Conservation (phyloP, 2,329 filamentous ascomycete species). For the Berkeleyomyces basicola region DNA sequence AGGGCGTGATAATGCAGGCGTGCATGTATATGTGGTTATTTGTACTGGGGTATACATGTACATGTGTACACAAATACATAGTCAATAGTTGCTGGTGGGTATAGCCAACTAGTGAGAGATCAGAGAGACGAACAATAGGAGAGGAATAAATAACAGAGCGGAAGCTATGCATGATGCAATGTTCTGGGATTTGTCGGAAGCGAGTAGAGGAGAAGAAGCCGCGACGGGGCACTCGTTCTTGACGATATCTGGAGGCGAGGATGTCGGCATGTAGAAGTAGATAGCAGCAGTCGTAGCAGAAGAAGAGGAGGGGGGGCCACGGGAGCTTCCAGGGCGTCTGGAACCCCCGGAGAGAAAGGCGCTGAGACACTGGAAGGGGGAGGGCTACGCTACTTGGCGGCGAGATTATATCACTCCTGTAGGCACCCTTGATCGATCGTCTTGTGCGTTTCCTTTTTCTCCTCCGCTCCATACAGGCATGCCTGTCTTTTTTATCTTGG, state of each 20-base stretch:
- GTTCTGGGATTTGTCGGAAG: too few species aligned
- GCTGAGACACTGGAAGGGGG: background rate
- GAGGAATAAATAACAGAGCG: too few species aligned
- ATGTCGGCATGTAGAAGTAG: too few species aligned
- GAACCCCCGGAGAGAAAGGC: background rate
- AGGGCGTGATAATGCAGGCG: background rate
- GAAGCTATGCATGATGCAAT: too few species aligned
- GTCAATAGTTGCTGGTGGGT: background rate
- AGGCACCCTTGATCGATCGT: background rate
- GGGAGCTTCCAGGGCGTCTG: background rate
- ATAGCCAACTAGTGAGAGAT: too few species aligned
- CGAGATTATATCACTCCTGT: constrained; percentile 1
- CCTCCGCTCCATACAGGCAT: background rate
- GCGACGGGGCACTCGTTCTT: too few species aligned
- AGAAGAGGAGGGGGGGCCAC: background rate
- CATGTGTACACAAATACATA: background rate
- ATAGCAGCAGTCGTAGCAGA: background rate
- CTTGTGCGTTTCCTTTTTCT: background rate
- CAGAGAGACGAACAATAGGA: too few species aligned
- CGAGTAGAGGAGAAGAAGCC: too few species aligned
- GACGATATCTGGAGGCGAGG: too few species aligned
- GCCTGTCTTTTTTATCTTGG: background rate
- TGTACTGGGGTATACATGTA: too few species aligned
- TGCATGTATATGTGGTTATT: too few species aligned
- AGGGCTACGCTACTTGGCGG: background rate